These are phyloP conservation scores for Ogataea corticis DNA, from an alignment of 805 yeast genomes.

Conservation along the genomic window DNA sequence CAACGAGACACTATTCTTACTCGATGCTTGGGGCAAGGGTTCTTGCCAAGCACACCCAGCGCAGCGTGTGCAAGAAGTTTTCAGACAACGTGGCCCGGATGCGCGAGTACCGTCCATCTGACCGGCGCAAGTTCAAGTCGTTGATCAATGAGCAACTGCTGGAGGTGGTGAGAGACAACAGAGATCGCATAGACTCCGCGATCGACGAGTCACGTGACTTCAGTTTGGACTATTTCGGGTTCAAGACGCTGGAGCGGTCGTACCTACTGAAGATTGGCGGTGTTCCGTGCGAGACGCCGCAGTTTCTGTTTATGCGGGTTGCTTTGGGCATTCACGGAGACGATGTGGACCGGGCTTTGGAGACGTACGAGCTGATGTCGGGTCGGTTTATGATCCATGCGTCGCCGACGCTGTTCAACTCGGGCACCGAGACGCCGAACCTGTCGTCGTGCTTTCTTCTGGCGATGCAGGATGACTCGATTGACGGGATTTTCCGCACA, in stretches of 20 bases:
- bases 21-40: slow-evolving; percentile 90
- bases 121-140: slow-evolving; percentile 58
- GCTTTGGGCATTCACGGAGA: slow-evolving; percentile 85
- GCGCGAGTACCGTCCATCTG: slow-evolving; percentile 70
- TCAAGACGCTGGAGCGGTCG: slow-evolving; percentile 88
- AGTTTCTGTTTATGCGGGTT: slow-evolving; percentile 86
- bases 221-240: slow-evolving; percentile 80
- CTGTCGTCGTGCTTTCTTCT: slow-evolving; percentile 91
- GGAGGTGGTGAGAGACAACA: slow-evolving; percentile 57
- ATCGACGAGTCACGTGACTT: slow-evolving; percentile 74
- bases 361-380: slow-evolving; percentile 89
- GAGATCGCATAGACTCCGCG: slow-evolving; percentile 63
- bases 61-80: slow-evolving; percentile 75
- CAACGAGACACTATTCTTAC: slow-evolving; percentile 92
- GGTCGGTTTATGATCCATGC: slow-evolving; percentile 88
- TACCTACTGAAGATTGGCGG: slow-evolving; percentile 70
- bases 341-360: slow-evolving; percentile 63
- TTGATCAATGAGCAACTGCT: slow-evolving; percentile 63
- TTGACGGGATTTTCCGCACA: slow-evolving; percentile 92
- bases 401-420: slow-evolving; percentile 91
- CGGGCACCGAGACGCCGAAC: slow-evolving; percentile 84
- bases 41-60: slow-evolving; percentile 80
- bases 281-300: slow-evolving; percentile 85
- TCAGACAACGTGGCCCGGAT: slow-evolving; percentile 69
- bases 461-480: slow-evolving; percentile 92